Conservation (phyloP, 2,329 filamentous ascomycete genomes). For the Mycogone perniciosa region DNA sequence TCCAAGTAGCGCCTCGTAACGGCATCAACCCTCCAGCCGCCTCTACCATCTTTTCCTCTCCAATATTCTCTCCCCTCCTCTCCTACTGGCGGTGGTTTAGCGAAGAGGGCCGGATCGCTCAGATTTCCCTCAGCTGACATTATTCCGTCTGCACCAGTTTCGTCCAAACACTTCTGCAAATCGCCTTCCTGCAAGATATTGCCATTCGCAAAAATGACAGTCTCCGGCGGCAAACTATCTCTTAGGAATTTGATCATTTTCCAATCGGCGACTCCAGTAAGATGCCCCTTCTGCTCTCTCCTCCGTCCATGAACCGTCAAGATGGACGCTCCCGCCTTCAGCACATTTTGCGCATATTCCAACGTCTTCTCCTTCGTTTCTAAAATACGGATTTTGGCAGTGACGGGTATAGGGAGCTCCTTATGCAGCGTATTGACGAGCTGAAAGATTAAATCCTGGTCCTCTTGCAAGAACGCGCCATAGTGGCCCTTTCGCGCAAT, state of each 20-base stretch:
- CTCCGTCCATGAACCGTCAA: slow-evolving; percentile 85
- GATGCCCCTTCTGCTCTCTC: slow-evolving; percentile 90
- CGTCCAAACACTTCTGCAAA: slow-evolving; percentile 68
- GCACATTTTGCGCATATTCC: slow-evolving; percentile 79
- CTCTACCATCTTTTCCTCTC: slow-evolving; percentile 69
- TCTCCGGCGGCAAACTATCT: slow-evolving; percentile 75
- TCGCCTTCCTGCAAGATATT: slow-evolving; percentile 82
- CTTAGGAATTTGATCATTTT: slow-evolving; percentile 72
- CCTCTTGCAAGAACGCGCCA: slow-evolving; percentile 90
- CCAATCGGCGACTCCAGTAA: slow-evolving; percentile 94
- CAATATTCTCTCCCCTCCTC: slow-evolving; percentile 76
- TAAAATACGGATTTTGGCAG: slow-evolving; percentile 87
- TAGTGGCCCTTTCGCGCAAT: slow-evolving; percentile 90
- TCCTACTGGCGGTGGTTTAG: slow-evolving; percentile 55
- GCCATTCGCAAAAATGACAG: slow-evolving; percentile 93
- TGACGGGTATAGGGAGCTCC: slow-evolving; percentile 75
- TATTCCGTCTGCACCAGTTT: slow-evolving; percentile 82
- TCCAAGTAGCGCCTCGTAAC: slow-evolving; percentile 84
- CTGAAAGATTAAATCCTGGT: slow-evolving; percentile 74
- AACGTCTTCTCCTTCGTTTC: slow-evolving; percentile 83
- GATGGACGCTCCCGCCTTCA: slow-evolving; percentile 84
- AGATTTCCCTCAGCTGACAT: slow-evolving; percentile 97
- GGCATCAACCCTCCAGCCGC: slow-evolving; percentile 84
- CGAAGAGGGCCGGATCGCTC: slow-evolving; percentile 85
- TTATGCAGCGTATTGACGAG: slow-evolving; percentile 78